Evolutionary conservation across 345 rosid species (phyloP).

Genomic region (Eucalyptus pauciflora): DNA sequence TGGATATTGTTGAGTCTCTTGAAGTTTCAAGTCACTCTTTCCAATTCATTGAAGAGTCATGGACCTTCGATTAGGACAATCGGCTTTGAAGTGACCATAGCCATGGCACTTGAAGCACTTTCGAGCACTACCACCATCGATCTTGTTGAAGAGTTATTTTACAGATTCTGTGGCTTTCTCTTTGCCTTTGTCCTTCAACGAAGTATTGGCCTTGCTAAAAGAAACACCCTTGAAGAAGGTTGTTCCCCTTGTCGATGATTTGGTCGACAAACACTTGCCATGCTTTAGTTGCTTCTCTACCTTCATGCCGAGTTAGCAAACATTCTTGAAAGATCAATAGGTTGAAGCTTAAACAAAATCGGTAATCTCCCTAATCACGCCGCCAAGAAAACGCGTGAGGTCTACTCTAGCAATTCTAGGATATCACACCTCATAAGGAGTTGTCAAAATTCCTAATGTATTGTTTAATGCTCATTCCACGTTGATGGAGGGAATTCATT

Average conservation of each 20-base stretch:
- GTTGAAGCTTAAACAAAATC: not conserved
- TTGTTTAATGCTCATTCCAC: not conserved
- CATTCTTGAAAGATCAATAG: not conserved
- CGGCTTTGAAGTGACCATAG: not conserved
- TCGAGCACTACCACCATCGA: not conserved
- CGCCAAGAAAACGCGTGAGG: not conserved
- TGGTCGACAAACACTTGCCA: not conserved
- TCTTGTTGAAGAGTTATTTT: not conserved
- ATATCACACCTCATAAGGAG: not conserved
- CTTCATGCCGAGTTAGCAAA: not conserved
- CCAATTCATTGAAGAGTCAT: not conserved
- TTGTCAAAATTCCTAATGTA: not conserved
- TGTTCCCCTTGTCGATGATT: not conserved
- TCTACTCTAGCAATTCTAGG: not conserved
- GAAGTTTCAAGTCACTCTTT: not conserved
- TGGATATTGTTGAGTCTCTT: not conserved
- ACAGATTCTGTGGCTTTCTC: not conserved
- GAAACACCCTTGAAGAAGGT: not conserved
- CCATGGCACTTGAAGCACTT: not conserved
- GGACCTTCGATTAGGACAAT: not conserved
- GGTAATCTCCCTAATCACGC: not conserved
- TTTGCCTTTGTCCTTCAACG: not conserved
- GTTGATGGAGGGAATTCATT: not conserved
- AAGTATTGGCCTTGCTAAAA: not conserved
- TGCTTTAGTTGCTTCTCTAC: not conserved